Evolutionary conservation across 2,329 filamentous ascomycete species (phyloP), one percentile per base, ranked within the genome.

Genomic region (Magnaporthales sp.): DNA sequence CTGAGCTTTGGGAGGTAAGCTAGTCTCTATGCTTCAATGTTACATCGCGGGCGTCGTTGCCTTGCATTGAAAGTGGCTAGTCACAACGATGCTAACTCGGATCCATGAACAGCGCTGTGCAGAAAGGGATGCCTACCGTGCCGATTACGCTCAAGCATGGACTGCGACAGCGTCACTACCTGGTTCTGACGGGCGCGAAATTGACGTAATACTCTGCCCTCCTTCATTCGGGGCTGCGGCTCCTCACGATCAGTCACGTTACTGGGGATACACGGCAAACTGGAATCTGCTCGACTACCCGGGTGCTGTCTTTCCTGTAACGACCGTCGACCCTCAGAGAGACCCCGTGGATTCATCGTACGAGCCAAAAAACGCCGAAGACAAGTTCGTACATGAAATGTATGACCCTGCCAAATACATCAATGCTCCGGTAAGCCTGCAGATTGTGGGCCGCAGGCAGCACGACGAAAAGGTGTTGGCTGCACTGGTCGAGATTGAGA

Each of bases 221-320:
- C 72, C 73, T 1, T 79, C 75, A 58, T 72, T 78, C 19, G 77
- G 78, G 2, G 75, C 77, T 2, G 78, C 78, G 0, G 71, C 71
- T n/a, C 69, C 69, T 4, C 78, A 79, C 63, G 76, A 79, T 26
- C 76, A 77, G 11, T 73, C 73, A 0, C 69, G 74, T 6, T 89
- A 73, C 79, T 91, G 87, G 87, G 83, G 82, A 1, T 91, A 91
- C 70, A 89, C 87, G 0, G 78, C 82, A 0, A 83, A 87, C 68
- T 91, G 88, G 87, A 91, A 91, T 72, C 71, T 91, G 58, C 80
- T 91, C 1, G 88, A 91, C 73, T 90, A 89, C 73, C 86, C 89
- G 0, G 83, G 80, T 10, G 74, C 84, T 2, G 80, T 86, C 0
- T 89, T 91, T 72, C 89, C 89, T 0, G 85, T 84, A 0, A 74